A percentile compares a stretch with the other conserved stretches of the same genome.
phyloP scores from a whole-genome alignment of 169 alveolate species.

The Plasmodium gallinaceum region DNA sequence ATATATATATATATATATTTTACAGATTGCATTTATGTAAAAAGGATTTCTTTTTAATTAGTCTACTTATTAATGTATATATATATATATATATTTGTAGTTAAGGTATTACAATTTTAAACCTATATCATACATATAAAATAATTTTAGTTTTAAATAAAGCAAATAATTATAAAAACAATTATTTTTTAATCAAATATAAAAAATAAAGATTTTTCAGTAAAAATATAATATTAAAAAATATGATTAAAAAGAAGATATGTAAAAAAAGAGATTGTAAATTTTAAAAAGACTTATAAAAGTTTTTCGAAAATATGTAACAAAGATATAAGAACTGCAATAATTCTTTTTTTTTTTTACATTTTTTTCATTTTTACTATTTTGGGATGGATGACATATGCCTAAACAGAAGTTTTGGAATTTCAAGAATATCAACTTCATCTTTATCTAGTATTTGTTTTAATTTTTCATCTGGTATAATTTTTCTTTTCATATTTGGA shows the following conservation, averaged over 20 bases:
- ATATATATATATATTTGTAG: no score
- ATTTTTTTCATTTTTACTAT: neutral
- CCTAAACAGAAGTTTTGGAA: constrained; percentile 44
- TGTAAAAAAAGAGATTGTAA: no score
- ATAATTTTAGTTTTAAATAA: neutral
- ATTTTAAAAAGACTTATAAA: no score
- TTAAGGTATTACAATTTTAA: neutral
- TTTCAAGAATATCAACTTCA: constrained; percentile 69
- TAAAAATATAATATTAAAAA: neutral
- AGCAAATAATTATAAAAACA: neutral
- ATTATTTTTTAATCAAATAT: neutral
- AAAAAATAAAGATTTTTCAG: neutral
- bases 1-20: no score
- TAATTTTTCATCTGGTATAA: constrained; percentile 60
- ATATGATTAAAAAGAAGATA: neutral
- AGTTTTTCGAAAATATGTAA: no score
- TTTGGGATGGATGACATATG: constrained; percentile 51
- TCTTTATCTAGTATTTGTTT: constrained; percentile 62
- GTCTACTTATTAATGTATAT: neutral
- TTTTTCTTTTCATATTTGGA: constrained; percentile 70
- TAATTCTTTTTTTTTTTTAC: neutral
- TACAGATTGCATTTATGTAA: neutral
- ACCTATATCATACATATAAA: neutral
- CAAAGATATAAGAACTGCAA: neutral
- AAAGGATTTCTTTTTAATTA: neutral